phyloP scores from a whole-genome alignment of 2,329 filamentous ascomycete species.

The Knoxdaviesia capensis region DNA sequence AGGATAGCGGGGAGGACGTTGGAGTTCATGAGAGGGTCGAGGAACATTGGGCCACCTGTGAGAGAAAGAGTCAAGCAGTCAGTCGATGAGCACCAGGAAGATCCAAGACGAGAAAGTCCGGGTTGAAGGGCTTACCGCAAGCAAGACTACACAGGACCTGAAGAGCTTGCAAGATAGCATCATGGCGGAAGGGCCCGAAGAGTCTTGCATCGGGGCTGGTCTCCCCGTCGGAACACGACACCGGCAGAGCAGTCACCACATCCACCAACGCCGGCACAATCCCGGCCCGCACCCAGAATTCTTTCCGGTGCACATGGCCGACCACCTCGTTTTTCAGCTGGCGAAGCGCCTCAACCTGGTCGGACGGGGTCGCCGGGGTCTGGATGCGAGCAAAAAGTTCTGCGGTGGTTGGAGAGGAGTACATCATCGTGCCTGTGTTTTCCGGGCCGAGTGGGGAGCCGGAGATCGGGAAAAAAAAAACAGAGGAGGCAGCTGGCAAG shows the following conservation, averaged over 20 bases:
- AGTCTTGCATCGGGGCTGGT: too few relatives aligned
- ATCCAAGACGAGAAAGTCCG: too few relatives aligned
- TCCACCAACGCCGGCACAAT: constrained; percentile 37
- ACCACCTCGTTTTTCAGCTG: constrained; percentile 75
- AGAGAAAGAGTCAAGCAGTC: not conserved
- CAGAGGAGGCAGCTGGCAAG: not conserved
- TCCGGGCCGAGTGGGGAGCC: too few relatives aligned
- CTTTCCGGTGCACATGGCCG: constrained; percentile 74
- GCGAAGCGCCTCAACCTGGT: constrained; percentile 31
- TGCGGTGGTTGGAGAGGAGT: too few relatives aligned
- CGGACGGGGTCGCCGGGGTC: too few relatives aligned
- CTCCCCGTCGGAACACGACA: too few relatives aligned
- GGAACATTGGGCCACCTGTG: constrained; percentile 60
- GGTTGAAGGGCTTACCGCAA: constrained; percentile 34
- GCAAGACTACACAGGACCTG: constrained; percentile 73
- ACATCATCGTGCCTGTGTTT: too few relatives aligned
- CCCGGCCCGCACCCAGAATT: constrained; percentile 52
- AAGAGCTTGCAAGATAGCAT: constrained; percentile 45
- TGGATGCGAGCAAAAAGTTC: too few relatives aligned
- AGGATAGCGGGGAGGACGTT: constrained; percentile 50
- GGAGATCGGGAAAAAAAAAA: not conserved
- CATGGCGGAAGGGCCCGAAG: not conserved
- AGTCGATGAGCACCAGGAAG: not conserved
- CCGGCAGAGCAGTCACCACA: constrained; percentile 14
- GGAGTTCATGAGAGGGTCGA: constrained; percentile 51